phyloP scores from a whole-genome alignment of 139 green algal genomes.

The Zygnema cylindricum region DNA sequence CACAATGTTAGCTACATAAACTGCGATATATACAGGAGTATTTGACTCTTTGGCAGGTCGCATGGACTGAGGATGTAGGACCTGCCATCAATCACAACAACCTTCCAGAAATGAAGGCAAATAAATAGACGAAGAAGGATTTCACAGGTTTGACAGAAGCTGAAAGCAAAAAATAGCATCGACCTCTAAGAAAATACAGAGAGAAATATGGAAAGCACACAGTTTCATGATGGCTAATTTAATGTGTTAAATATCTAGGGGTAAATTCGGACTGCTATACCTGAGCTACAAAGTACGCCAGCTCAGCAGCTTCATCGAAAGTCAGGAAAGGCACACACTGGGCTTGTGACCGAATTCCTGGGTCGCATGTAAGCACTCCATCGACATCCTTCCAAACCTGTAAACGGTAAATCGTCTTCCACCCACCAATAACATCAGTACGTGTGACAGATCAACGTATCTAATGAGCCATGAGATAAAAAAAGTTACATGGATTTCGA shows the following conservation, averaged over 20 bases:
- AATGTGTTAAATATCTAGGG: too few relatives aligned
- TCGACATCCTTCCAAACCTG: constrained; percentile 99
- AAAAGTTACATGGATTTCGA: too few relatives aligned
- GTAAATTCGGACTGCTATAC: too few relatives aligned
- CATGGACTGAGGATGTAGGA: constrained; percentile 97
- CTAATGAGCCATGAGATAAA: background rate
- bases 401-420: background rate
- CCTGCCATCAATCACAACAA: constrained; percentile 52
- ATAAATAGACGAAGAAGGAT: background rate
- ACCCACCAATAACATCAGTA: constrained; percentile 17
- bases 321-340: constrained; percentile 87
- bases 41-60: constrained; percentile 76
- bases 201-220: too few relatives aligned
- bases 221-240: too few relatives aligned
- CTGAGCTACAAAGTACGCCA: constrained; percentile 94
- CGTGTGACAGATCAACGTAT: background rate
- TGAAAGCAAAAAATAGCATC: too few relatives aligned
- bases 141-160: too few relatives aligned
- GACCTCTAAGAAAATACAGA: too few relatives aligned
- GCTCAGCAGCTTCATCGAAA: constrained; percentile 97
- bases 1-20: too few relatives aligned
- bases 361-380: constrained; percentile 93
- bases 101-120: background rate
- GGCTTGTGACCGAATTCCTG: constrained; percentile 80
- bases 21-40: too few relatives aligned